Percentiles rank a stretch among this genome's conserved stretches.
phyloP scores from a whole-genome alignment of 495 filamentous ascomycete species.

The Hyaloscypha hepaticicola region DNA sequence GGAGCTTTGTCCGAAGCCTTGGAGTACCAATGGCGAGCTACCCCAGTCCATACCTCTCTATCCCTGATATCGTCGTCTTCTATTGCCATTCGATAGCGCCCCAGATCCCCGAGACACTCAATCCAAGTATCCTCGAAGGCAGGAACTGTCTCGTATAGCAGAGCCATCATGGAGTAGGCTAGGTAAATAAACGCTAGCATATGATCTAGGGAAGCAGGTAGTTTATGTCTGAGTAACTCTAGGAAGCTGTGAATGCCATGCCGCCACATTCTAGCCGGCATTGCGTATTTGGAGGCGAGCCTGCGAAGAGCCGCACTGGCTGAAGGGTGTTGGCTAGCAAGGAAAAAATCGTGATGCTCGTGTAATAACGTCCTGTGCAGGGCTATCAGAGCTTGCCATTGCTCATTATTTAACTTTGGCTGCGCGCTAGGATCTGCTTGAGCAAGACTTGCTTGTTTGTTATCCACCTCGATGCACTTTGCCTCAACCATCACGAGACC shows the following conservation, averaged over 20 bases:
- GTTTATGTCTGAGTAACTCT: conserved; percentile 64
- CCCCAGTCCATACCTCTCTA: conserved; percentile 73
- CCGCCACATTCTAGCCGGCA: conserved; percentile 29
- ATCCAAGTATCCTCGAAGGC: conserved; percentile 85
- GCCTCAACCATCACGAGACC: conserved; percentile 75
- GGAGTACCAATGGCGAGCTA: conserved; percentile 78
- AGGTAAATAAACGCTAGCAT: conserved; percentile 81
- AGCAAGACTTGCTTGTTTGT: conserved; percentile 34
- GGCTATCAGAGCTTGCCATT: conserved; percentile 61
- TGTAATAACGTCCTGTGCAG: conserved; percentile 71
- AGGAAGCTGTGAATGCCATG: conserved; percentile 78
- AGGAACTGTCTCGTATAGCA: conserved; percentile 73
- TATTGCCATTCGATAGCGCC: conserved; percentile 65
- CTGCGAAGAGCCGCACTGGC: conserved; percentile 35
- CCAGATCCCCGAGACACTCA: conserved; percentile 81
- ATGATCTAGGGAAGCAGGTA: conserved; percentile 71
- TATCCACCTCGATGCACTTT: conserved; percentile 69
- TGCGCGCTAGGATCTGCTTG: conserved; percentile 31
- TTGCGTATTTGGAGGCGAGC: conserved; percentile 25
- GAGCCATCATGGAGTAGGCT: conserved; percentile 77
- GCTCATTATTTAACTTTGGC: conserved; percentile 48
- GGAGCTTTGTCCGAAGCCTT: conserved; percentile 73
- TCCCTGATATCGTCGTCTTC: conserved; percentile 71
- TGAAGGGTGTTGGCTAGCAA: conserved; percentile 72
- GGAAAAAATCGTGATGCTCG: conserved; percentile 72